Conservation (phyloP, 176 grass and related monocot genomes). For the Bothriochloa decipiens region DNA sequence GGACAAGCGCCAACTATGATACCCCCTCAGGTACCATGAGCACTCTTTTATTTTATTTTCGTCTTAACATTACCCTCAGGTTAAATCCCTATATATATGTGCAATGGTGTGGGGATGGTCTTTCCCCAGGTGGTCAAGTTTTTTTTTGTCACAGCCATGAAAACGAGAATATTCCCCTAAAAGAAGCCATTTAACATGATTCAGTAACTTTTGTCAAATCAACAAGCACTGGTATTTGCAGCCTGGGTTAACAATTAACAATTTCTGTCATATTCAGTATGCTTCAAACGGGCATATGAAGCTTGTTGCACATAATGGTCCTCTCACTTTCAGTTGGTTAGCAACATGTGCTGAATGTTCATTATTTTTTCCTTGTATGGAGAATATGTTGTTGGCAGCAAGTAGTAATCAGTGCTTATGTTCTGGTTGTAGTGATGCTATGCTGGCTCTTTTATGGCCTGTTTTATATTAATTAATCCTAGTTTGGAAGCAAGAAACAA, state of each 20-base stretch:
- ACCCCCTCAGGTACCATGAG: slow-evolving; percentile 63
- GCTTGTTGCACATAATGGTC: background rate
- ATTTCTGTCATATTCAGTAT: background rate
- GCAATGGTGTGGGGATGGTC: background rate
- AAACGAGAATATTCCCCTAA: background rate
- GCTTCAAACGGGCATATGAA: slow-evolving; percentile 2
- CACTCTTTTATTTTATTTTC: background rate
- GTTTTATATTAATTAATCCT: slow-evolving; percentile 7
- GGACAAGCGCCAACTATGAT: slow-evolving; percentile 81
- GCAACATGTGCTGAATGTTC: background rate
- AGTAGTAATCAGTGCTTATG: background rate
- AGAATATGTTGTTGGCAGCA: background rate
- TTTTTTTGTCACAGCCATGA: background rate
- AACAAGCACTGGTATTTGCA: slow-evolving; percentile 12
- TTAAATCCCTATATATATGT: background rate
- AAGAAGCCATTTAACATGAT: background rate
- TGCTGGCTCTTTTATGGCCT: background rate
- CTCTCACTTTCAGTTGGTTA: background rate
- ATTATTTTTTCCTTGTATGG: background rate
- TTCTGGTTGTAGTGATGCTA: background rate
- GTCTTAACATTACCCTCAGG: background rate
- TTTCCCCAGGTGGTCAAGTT: background rate
- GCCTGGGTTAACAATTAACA: background rate
- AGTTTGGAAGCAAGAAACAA: background rate
- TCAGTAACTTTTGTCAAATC: slow-evolving; percentile 10